Percentiles rank a stretch among this genome's conserved stretches.
Conservation (phyloP, 2,329 filamentous ascomycete genomes). For the Penicillium hesseltinei region DNA sequence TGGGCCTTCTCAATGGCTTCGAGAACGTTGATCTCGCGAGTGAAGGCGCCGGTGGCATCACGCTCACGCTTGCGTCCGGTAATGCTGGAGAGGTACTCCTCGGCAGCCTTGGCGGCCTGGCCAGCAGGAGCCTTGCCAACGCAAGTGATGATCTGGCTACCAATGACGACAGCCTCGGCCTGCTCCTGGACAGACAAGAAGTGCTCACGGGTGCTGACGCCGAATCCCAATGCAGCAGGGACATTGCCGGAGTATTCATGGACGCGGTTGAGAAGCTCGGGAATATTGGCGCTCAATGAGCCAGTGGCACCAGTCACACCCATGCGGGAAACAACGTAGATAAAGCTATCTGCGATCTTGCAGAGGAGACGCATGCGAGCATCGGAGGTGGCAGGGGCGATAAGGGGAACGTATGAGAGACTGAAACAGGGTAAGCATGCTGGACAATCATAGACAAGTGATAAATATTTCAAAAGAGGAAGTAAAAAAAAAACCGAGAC, state of each 20-base stretch:
- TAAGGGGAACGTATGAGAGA: conserved; percentile 94
- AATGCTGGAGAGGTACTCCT: conserved; percentile 80
- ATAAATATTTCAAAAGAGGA: neutral
- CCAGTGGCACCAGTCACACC: conserved; percentile 91
- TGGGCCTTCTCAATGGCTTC: conserved; percentile 64
- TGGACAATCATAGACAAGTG: neutral
- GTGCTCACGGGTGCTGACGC: conserved; percentile 92
- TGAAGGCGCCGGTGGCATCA: conserved; percentile 47
- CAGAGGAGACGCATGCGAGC: conserved; percentile 92
- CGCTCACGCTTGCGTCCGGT: conserved; percentile 56
- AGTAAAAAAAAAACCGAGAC: neutral
- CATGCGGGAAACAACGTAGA: conserved; percentile 97
- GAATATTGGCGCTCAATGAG: conserved; percentile 75
- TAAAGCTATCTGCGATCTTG: conserved; percentile 95
- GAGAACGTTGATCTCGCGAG: conserved; percentile 67
- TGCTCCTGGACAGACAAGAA: conserved; percentile 80
- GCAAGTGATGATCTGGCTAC: conserved; percentile 87
- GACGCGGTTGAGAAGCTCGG: conserved; percentile 77
- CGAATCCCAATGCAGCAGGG: conserved; percentile 90
- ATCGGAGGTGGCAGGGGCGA: conserved; percentile 90
- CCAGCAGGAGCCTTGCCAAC: conserved; percentile 67
- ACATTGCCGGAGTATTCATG: conserved; percentile 90
- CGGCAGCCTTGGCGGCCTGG: conserved; percentile 67
- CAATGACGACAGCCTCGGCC: conserved; percentile 93
- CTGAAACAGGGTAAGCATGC: conserved; percentile 39